Percentiles rank a stretch among this genome's conserved stretches.
Evolutionary conservation across 257 asterid species (phyloP).

Genomic region (Eustoma russellianum): DNA sequence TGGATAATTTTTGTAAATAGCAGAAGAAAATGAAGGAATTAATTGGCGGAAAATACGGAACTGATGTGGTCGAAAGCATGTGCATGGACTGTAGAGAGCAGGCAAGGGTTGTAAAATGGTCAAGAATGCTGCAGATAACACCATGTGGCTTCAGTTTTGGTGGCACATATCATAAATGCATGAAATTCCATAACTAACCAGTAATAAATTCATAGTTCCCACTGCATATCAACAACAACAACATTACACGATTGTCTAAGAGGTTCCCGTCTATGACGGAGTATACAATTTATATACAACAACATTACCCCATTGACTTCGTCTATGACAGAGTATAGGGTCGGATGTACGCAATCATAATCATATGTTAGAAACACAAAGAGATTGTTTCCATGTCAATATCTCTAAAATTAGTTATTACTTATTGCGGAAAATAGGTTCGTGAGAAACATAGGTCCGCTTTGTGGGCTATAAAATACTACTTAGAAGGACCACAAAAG

Average conservation of each 20-base stretch:
- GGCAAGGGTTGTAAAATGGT: neutral
- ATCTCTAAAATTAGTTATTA: no score
- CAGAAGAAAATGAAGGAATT: neutral
- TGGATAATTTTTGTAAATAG: no score
- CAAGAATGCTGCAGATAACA: conserved; percentile 3
- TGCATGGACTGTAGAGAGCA: conserved; percentile 16
- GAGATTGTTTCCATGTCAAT: no score
- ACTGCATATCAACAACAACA: no score
- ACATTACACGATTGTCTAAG: no score
- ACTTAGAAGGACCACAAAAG: conserved; percentile 14
- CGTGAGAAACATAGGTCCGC: conserved; percentile 41
- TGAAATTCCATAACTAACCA: neutral
- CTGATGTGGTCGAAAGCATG: conserved; percentile 16
- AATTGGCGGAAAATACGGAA: conserved; percentile 24
- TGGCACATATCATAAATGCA: neutral
- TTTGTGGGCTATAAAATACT: conserved; percentile 13
- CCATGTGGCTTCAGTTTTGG: conserved; percentile 2
- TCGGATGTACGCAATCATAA: no score
- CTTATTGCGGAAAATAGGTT: no score
- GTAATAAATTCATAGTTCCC: neutral
- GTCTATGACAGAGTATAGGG: no score
- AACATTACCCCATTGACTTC: no score
- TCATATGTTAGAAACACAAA: no score
- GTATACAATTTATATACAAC: no score
- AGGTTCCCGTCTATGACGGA: no score